Base-by-base conservation (phyloP, 1,284 basidiomycete species). In the Puccinia novopanici region DNA sequence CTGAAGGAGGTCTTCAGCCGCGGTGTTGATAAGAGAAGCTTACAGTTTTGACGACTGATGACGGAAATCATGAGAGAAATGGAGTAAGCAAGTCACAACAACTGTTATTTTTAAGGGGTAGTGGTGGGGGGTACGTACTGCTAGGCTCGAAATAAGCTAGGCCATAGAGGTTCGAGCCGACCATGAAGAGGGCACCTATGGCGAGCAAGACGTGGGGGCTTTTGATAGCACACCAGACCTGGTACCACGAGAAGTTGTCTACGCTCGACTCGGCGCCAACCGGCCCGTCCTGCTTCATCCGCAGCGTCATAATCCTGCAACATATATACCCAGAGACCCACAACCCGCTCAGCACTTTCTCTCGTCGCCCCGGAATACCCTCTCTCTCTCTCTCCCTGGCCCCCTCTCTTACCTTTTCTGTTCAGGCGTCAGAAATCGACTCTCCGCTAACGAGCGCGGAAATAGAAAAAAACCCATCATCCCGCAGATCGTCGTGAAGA, bases 151-250 rank as follows among this genome's bases (percentile, higher is more conserved):
- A 81, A 57, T 74, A 81, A 45, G 72, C 61, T 27, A 81, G 48
- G 24, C 72, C 61, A 37, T 67, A 74, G 2, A 81, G 24, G 50
- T 74, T 81, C n/a, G 79, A 65, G 4, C 61, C 70, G 17, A 61
- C 27, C 79, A 81, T 55, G 24, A 81, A 81, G 15, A 63, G 42
- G 34, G 57, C 12, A 3, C 45, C 45, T 13, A 59, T 42, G 8
- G 59, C 19, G 37, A 81, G 34, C 24, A 81, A 34, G n/a, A 81
- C 79, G 52, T 81, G 79, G 12, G 79, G 79, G n/a, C 72, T 75
- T 48, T 59, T 74, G 2, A 77, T 24, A 19, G 71, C 71, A 40
- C 71, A 59, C 45, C 5, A n/a, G 4, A 79, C 65, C 57, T 79
- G 76, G 54, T 70, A 59, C 63, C 50, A 67, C 15, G 76, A 57